Conservation (phyloP, 106 monocot genomes). For the Chionographis japonica region DNA sequence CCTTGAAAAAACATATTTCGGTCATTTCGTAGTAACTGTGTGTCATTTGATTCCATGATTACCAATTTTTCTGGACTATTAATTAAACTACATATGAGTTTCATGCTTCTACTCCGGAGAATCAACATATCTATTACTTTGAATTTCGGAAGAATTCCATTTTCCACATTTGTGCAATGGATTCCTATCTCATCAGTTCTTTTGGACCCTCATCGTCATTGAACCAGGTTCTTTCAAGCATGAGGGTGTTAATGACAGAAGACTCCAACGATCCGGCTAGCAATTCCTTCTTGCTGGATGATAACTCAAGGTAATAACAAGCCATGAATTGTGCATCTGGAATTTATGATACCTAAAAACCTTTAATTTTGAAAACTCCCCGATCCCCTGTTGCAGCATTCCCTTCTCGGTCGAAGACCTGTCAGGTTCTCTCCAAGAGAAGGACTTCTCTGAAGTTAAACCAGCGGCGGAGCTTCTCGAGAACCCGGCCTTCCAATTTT, state of each 20-base stretch:
- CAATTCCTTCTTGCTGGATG: slow-evolving; percentile 58
- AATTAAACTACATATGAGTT: too few species aligned
- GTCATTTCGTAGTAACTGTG: too few species aligned
- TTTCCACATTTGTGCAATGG: too few species aligned
- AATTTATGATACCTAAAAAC: not conserved
- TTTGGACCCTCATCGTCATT: not conserved
- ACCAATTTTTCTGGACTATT: too few species aligned
- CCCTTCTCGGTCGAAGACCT: slow-evolving; percentile 74
- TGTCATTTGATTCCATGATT: too few species aligned
- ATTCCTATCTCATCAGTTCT: too few species aligned
- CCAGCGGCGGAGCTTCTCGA: slow-evolving; percentile 57
- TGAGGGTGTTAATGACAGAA: slow-evolving; percentile 58
- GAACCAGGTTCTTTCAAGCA: slow-evolving; percentile 66
- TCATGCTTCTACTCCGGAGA: too few species aligned
- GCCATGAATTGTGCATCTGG: not conserved
- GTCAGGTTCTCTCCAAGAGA: slow-evolving; percentile 51
- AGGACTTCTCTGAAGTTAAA: slow-evolving; percentile 57
- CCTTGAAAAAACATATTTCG: too few species aligned
- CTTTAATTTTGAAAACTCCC: not conserved
- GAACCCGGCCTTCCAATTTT: slow-evolving; percentile 73
- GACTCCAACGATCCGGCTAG: slow-evolving; percentile 48
- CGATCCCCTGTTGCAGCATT: slow-evolving; percentile 42
- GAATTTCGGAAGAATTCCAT: too few species aligned
- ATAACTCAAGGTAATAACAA: slow-evolving; percentile 61
- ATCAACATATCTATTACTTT: too few species aligned